Evolutionary conservation across 495 filamentous ascomycete species (phyloP).

Genomic region (Pseudomonodictys pantanalensis): DNA sequence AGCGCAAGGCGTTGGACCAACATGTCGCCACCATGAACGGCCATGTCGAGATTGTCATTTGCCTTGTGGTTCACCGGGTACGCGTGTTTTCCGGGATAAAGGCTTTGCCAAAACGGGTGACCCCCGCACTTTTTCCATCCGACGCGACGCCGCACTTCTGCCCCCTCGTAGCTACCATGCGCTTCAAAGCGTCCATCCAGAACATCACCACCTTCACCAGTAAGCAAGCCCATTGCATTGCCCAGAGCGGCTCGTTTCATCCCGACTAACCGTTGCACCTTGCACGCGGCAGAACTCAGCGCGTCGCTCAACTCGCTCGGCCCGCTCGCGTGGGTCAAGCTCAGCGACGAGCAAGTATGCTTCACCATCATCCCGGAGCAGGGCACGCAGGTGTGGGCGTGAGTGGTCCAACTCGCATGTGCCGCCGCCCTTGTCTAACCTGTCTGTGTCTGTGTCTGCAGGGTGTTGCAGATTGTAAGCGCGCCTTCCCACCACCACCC

Average conservation of each 20-base stretch:
- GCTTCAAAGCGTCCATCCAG: slow-evolving; percentile 52
- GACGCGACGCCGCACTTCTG: background rate
- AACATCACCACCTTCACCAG: slow-evolving; percentile 84
- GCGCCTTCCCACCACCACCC: slow-evolving; percentile 4
- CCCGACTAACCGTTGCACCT: background rate
- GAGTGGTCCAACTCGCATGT: slow-evolving; percentile 41
- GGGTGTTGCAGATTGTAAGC: slow-evolving; percentile 42
- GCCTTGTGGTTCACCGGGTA: too few relatives aligned
- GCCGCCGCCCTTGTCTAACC: slow-evolving; percentile 1
- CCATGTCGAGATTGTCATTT: too few relatives aligned
- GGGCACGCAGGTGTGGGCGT: slow-evolving; percentile 97
- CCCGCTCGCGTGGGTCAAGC: slow-evolving; percentile 89
- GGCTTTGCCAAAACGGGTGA: too few relatives aligned
- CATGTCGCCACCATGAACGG: too few relatives aligned
- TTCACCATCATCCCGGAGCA: slow-evolving; percentile 94
- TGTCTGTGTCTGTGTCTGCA: too few relatives aligned
- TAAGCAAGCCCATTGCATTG: slow-evolving; percentile 41
- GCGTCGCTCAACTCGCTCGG: slow-evolving; percentile 83
- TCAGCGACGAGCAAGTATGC: slow-evolving; percentile 78
- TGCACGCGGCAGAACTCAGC: slow-evolving; percentile 61
- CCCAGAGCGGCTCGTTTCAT: too few relatives aligned
- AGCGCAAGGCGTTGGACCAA: too few relatives aligned
- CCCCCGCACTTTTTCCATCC: too few relatives aligned
- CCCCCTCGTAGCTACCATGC: slow-evolving; percentile 40
- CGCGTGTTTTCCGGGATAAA: too few relatives aligned